phyloP scores from a whole-genome alignment of 2,329 filamentous ascomycete species.

The Colletotrichum sp. region DNA sequence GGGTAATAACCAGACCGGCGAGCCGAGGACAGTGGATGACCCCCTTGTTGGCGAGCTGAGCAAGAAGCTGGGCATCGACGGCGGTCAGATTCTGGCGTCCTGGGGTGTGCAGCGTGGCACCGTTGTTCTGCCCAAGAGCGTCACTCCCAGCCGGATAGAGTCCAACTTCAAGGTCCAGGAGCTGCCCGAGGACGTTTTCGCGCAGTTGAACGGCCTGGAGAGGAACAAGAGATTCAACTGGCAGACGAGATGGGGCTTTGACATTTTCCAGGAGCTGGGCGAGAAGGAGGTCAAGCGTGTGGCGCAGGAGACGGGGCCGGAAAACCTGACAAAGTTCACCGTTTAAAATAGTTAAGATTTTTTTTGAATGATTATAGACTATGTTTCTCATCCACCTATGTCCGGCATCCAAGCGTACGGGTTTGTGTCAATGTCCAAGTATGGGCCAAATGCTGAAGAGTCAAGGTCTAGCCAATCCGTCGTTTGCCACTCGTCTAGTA shows the following conservation, averaged over 20 bases:
- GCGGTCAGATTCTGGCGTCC: constrained; percentile 48
- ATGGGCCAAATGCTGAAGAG: constrained; percentile 24
- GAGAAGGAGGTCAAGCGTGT: constrained; percentile 37
- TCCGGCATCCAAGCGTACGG: constrained; percentile 17
- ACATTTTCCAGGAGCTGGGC: constrained; percentile 48
- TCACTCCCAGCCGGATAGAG: constrained; percentile 67
- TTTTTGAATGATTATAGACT: background rate
- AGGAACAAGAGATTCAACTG: constrained; percentile 47
- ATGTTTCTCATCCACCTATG: constrained; percentile 4
- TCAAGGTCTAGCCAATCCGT: constrained; percentile 32
- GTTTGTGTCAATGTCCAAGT: constrained; percentile 18
- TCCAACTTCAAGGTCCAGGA: constrained; percentile 60
- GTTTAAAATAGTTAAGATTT: constrained; percentile 17
- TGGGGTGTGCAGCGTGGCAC: constrained; percentile 72
- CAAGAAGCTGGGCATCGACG: constrained; percentile 40
- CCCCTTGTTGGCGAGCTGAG: constrained; percentile 51
- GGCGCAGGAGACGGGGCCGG: constrained; percentile 34
- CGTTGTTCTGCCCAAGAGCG: constrained; percentile 72
- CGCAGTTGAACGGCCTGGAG: constrained; percentile 41
- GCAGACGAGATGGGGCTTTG: constrained; percentile 43
- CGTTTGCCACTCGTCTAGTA: constrained; percentile 30
- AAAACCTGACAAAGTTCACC: constrained; percentile 39
- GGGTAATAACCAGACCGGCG: constrained; percentile 53
- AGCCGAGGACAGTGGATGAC: constrained; percentile 53
- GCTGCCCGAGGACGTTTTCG: constrained; percentile 38